Percentiles rank a stretch among this genome's conserved stretches.
Conservation (phyloP, 2,329 filamentous ascomycete species). For the Sporothrix humicola region DNA sequence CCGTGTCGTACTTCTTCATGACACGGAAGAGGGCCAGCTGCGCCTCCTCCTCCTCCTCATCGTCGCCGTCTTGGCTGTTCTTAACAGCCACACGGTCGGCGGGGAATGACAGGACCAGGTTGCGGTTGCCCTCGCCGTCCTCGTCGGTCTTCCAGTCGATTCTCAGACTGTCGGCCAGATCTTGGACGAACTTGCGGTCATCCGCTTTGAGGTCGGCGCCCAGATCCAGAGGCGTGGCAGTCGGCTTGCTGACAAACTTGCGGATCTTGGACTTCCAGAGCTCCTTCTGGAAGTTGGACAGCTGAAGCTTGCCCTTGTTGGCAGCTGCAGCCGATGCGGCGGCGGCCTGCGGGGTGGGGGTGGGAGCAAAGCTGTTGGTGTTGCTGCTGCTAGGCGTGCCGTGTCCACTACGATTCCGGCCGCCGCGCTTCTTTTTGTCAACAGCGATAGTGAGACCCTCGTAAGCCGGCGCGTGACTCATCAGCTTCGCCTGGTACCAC, state of each 20-base stretch:
- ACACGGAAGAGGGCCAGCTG: slow-evolving; percentile 82
- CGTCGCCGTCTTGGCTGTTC: slow-evolving; percentile 68
- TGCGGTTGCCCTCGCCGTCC: slow-evolving; percentile 61
- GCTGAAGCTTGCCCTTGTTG: slow-evolving; percentile 67
- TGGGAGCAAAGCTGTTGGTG: slow-evolving; percentile 28
- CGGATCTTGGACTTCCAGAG: slow-evolving; percentile 82
- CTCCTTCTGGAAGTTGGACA: slow-evolving; percentile 80
- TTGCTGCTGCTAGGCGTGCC: slow-evolving; percentile 43
- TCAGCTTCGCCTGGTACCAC: slow-evolving; percentile 89
- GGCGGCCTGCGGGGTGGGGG: slow-evolving; percentile 13
- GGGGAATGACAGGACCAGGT: slow-evolving; percentile 59
- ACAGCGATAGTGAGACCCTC: slow-evolving; percentile 52
- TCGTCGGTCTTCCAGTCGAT: slow-evolving; percentile 64
- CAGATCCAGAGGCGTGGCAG: slow-evolving; percentile 71
- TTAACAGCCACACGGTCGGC: slow-evolving; percentile 42
- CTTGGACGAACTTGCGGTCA: slow-evolving; percentile 92
- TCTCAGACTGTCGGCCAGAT: slow-evolving; percentile 71
- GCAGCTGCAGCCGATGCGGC: slow-evolving; percentile 45
- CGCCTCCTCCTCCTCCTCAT: slow-evolving; percentile 82
- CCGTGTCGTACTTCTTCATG: slow-evolving; percentile 88
- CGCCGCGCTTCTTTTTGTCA: slow-evolving; percentile 33
- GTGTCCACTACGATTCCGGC: slow-evolving; percentile 14
- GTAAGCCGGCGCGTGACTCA: slow-evolving; percentile 60
- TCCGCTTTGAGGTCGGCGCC: slow-evolving; percentile 74
- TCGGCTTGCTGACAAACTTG: slow-evolving; percentile 76